Percentiles rank a stretch among this genome's conserved stretches.
Evolutionary conservation across 495 filamentous ascomycete genomes (phyloP).

Genomic region (Hyphodiscus hymeniophilus): DNA sequence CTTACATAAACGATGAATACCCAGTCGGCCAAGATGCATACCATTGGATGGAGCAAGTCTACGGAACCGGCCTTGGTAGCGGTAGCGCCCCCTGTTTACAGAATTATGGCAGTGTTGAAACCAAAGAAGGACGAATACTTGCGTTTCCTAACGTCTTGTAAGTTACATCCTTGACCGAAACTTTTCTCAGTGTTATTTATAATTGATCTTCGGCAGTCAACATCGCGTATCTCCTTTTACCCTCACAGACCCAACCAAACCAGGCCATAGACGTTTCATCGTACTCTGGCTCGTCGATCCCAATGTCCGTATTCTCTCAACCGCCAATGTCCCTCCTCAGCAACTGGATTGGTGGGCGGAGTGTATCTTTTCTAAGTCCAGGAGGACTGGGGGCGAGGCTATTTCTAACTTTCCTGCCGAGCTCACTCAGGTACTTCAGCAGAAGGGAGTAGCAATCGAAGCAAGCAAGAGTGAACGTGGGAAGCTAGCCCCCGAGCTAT

Average conservation of each 20-base stretch:
- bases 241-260: constrained; percentile 38
- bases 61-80: constrained; percentile 1
- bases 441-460: too few species aligned
- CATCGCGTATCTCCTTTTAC: constrained; percentile 43
- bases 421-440: too few species aligned
- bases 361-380: constrained; percentile 11
- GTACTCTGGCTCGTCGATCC: constrained; percentile 53
- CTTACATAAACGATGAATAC: constrained; percentile 12
- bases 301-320: constrained; percentile 37
- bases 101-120: constrained; percentile 27
- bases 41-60: constrained; percentile 6
- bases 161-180: too few species aligned
- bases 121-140: constrained; percentile 27
- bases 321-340: constrained; percentile 49
- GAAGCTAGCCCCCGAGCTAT: too few species aligned
- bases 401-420: too few species aligned
- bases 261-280: constrained; percentile 47
- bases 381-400: too few species aligned
- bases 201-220: too few species aligned
- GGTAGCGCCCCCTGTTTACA: constrained; percentile 18
- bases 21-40: constrained; percentile 4
- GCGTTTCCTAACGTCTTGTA: constrained; percentile 37
- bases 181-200: too few species aligned
- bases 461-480: too few species aligned
- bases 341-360: constrained; percentile 36